These are phyloP conservation scores for Nothopassalora personata DNA, from an alignment of 2,329 filamentous ascomycete species.

Conservation along the genomic window DNA sequence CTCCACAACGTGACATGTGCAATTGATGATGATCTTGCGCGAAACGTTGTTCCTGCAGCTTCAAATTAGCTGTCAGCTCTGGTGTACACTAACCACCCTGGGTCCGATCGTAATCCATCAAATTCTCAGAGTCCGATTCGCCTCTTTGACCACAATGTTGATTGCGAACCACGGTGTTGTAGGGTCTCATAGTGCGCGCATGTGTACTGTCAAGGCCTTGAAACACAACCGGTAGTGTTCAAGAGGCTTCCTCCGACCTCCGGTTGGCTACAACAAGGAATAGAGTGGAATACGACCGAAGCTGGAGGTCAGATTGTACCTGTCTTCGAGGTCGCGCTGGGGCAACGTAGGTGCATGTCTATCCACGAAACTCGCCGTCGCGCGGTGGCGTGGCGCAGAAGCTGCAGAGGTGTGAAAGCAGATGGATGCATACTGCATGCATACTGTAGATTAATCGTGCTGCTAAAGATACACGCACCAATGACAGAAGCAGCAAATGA, in stretches of 20 bases:
- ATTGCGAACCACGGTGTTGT: too few species aligned
- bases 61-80: constrained; percentile 9
- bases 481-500: not conserved
- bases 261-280: too few species aligned
- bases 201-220: too few species aligned
- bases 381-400: not conserved
- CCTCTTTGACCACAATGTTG: too few species aligned
- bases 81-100: not conserved
- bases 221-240: too few species aligned
- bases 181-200: too few species aligned
- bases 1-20: not conserved
- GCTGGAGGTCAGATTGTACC: not conserved
- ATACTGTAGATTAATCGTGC: constrained; percentile 1
- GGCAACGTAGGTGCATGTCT: not conserved
- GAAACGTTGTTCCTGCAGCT: constrained; percentile 12
- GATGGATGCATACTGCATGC: constrained; percentile 8
- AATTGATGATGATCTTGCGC: not conserved
- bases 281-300: too few species aligned
- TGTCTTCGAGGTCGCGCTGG: not conserved
- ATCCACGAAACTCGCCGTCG: not conserved
- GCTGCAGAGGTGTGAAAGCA: constrained; percentile 3
- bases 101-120: too few species aligned
- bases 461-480: constrained; percentile 3
- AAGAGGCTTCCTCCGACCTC: too few species aligned
- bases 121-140: too few species aligned